Evolutionary conservation across 805 yeast genomes (phyloP).

Genomic region (Saturnispora dispora): DNA sequence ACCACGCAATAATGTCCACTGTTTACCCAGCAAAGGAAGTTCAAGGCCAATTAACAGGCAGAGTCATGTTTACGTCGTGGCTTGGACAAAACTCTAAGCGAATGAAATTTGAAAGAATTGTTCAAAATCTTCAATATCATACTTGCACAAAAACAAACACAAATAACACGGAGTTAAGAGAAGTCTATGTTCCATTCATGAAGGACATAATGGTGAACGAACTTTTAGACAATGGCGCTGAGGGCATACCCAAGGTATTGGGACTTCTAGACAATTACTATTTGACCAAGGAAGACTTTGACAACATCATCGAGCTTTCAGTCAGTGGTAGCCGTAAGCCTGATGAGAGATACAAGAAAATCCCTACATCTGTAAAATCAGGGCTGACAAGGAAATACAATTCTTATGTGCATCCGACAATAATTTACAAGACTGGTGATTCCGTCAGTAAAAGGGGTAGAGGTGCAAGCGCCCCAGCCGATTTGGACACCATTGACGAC

Average conservation of each 20-base stretch:
- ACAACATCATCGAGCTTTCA: slow-evolving; percentile 71
- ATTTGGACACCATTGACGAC: slow-evolving; percentile 63
- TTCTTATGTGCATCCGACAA: slow-evolving; percentile 67
- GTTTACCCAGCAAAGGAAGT: slow-evolving; percentile 70
- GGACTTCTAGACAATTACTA: slow-evolving; percentile 76
- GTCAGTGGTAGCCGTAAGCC: slow-evolving; percentile 45
- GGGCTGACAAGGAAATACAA: slow-evolving; percentile 86
- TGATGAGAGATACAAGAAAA: slow-evolving; percentile 42
- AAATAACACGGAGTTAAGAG: slow-evolving; percentile 61
- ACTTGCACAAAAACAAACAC: slow-evolving; percentile 74
- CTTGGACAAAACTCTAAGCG: slow-evolving; percentile 84
- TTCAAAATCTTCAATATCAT: slow-evolving; percentile 86
- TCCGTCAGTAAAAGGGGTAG: slow-evolving; percentile 37
- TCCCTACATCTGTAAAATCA: slow-evolving; percentile 71
- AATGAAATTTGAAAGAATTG: slow-evolving; percentile 64
- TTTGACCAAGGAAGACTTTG: slow-evolving; percentile 89
- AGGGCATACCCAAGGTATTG: slow-evolving; percentile 58
- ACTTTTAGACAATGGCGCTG: slow-evolving; percentile 43
- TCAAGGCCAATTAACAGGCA: slow-evolving; percentile 59
- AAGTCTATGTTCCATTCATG: slow-evolving; percentile 65
- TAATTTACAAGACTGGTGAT: slow-evolving; percentile 67
- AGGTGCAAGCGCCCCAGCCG: slow-evolving; percentile 20
- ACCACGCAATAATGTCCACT: slow-evolving; percentile 81
- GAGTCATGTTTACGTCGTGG: slow-evolving; percentile 78
- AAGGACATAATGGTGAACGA: slow-evolving; percentile 52